phyloP scores from a whole-genome alignment of 2,329 filamentous ascomycete species.

The Juglanconis sp. region DNA sequence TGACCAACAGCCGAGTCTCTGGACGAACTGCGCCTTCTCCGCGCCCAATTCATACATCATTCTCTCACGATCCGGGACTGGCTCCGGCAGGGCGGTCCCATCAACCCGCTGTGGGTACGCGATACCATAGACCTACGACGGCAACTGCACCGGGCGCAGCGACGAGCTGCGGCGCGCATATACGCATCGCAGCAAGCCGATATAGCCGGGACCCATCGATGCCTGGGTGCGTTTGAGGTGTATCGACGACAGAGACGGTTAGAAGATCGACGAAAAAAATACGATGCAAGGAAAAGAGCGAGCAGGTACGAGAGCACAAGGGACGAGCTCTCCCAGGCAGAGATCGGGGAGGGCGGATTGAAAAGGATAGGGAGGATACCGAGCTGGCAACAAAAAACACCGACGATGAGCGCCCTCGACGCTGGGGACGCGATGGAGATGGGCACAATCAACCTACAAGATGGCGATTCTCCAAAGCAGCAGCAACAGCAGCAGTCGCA shows the following conservation, averaged over 20 bases:
- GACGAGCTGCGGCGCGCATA: conserved; percentile 54
- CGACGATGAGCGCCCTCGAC: conserved; percentile 10
- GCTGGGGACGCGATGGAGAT: conserved; percentile 16
- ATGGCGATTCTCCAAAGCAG: conserved; percentile 12
- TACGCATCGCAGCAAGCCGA: conserved; percentile 48
- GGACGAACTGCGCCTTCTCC: conserved; percentile 45
- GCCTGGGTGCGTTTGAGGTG: conserved; percentile 55
- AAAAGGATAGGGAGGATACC: conserved; percentile 1
- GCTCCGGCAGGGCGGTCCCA: conserved; percentile 51
- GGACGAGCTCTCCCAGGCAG: conserved; percentile 19
- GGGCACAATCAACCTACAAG: conserved; percentile 7
- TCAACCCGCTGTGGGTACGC: conserved; percentile 53
- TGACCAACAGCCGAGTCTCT: conserved; percentile 46
- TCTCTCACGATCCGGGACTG: conserved; percentile 51
- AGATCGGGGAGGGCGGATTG: conserved; percentile 17
- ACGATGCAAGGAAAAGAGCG: conserved; percentile 26
- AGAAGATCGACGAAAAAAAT: conserved; percentile 29
- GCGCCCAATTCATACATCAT: conserved; percentile 44
- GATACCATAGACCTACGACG: conserved; percentile 48
- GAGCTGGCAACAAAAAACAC: conserved; percentile 17
- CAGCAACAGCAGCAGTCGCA: conserved; percentile 7
- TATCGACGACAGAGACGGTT: conserved; percentile 44
- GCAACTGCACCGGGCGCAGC: conserved; percentile 56
- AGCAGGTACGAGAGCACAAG: conserved; percentile 17
- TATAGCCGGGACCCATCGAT: conserved; percentile 36